Conservation (phyloP, 2,329 filamentous ascomycete species). For the Penicillium digitatum region DNA sequence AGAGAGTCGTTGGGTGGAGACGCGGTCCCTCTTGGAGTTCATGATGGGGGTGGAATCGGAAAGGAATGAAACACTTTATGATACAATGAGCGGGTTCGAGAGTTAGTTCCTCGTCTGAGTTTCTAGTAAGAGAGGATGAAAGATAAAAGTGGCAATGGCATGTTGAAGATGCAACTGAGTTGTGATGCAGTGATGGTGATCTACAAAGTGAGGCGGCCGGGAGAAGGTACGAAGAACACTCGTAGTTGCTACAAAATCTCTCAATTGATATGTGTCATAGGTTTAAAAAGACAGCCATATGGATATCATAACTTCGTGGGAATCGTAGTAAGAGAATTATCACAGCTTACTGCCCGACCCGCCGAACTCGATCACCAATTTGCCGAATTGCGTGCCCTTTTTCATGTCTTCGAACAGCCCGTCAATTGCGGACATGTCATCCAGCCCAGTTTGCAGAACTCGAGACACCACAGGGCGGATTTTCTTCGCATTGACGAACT, state of each 20-base stretch:
- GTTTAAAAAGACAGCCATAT: neutral
- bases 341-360: constrained; percentile 41
- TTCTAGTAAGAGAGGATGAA: neutral
- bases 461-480: constrained; percentile 75
- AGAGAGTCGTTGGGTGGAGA: neutral
- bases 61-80: neutral
- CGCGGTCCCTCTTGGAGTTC: neutral
- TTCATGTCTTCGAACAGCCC: constrained; percentile 84
- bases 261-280: constrained; percentile 1
- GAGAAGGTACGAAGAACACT: constrained; percentile 1
- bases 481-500: constrained; percentile 69
- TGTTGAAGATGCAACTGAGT: neutral
- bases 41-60: neutral
- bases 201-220: neutral
- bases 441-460: constrained; percentile 63
- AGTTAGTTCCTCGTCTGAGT: neutral
- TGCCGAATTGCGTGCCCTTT: constrained; percentile 81
- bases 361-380: constrained; percentile 73
- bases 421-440: constrained; percentile 75
- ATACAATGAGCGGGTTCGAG: constrained; percentile 4
- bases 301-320: neutral
- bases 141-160: neutral
- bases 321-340: constrained; percentile 6
- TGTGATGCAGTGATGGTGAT: neutral
- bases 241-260: neutral